Evolutionary conservation across 257 asterid species (phyloP), one percentile per base, ranked within the genome.

Genomic region (Schizonepeta tenuifolia): DNA sequence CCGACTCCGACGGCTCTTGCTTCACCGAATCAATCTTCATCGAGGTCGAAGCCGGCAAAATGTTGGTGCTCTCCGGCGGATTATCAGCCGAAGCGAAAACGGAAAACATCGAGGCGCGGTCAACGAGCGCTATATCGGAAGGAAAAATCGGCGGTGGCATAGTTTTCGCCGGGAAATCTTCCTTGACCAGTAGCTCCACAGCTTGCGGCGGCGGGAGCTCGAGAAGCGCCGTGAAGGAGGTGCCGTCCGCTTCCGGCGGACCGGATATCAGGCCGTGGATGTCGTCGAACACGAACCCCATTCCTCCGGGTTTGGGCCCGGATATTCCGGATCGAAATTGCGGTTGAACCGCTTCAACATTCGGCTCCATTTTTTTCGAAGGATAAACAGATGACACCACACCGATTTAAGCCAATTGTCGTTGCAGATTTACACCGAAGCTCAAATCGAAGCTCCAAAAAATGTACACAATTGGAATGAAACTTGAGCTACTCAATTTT

Each of bases 191-290:
- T 62, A 95, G 97, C 82, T 95, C 97, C 71, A 90, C 87, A 14
- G 97, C 98, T 81, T 90, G 97, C 66, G 86, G 90, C 31, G 97
- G 85, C 38, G 98, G 94, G 46, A 95, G 97, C 49, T 79, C 97
- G 46, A 92, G 94, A 10, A 95, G 89, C 46, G 97, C 98, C 70
- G 96, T 91, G 86, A 95, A 95, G 1, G 98, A 92, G 73, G 83
- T 85, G 77, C 83, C 79, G 26, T 80, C 89, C 60, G 81, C 65
- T 66, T 75, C 85, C 67, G 75, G 69, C 20, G 78, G 80, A 44
- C 72, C 80, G 60, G 87, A 71, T 35, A 83, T 60, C 22, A 83
- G 67, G 22, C 82, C 67, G 54, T 77, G 83, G 53, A 83, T 63
- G 57, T 84, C 89, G 26, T 81, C 92, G 67, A 82, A 54, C 9